Evolutionary conservation across 169 alveolate genomes (phyloP).

Genomic region (Cryptosporidium bovis): DNA sequence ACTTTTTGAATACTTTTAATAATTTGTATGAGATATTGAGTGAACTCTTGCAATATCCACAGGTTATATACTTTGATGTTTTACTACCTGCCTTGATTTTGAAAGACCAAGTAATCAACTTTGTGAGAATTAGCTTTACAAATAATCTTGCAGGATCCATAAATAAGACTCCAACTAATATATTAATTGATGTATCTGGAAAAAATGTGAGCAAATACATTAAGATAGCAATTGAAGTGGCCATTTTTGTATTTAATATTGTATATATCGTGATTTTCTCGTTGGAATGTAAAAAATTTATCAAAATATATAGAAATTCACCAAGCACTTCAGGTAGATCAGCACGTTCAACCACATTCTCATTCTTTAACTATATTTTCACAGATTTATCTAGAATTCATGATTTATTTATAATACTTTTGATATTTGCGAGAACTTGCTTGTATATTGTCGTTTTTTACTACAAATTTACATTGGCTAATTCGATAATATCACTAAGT

Average conservation of each 20-base stretch:
- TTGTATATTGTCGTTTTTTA: slow-evolving; percentile 12
- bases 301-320: slow-evolving; percentile 15
- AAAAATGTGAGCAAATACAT: slow-evolving; percentile 8
- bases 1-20: not conserved
- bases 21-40: slow-evolving; percentile 2
- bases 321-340: slow-evolving; percentile 48
- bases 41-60: slow-evolving; percentile 12
- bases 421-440: slow-evolving; percentile 27
- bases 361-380: slow-evolving; percentile 55
- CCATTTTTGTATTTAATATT: slow-evolving; percentile 8
- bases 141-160: slow-evolving; percentile 15
- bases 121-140: slow-evolving; percentile 7
- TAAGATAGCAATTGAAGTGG: slow-evolving; percentile 25
- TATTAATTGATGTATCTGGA: not conserved
- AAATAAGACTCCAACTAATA: slow-evolving; percentile 4
- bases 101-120: slow-evolving; percentile 41
- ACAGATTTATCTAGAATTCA: slow-evolving; percentile 26
- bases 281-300: slow-evolving; percentile 52
- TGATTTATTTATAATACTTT: slow-evolving; percentile 24
- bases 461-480: slow-evolving; percentile 7
- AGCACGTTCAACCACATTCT: slow-evolving; percentile 22
- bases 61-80: slow-evolving; percentile 35
- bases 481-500: not conserved
- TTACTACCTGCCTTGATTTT: slow-evolving; percentile 19
- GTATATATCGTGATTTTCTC: slow-evolving; percentile 38